These are phyloP conservation scores for Aureobasidium sp. DNA, from an alignment of 2,329 filamentous ascomycete species.

Conservation along the genomic window DNA sequence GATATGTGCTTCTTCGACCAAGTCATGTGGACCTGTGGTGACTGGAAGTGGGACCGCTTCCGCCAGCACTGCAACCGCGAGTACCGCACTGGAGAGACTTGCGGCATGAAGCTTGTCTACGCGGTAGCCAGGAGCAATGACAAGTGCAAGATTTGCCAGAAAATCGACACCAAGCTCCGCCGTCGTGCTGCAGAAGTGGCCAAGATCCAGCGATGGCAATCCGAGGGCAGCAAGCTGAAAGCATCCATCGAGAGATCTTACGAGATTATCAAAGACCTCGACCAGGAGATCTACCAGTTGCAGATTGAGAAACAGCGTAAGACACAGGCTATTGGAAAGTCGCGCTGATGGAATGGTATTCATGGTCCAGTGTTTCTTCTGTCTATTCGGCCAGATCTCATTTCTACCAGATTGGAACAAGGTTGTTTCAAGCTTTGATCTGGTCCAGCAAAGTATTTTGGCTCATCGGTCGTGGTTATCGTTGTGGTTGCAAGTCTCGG, in stretches of 20 bases:
- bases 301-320: constrained; percentile 20
- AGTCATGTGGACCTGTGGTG: constrained; percentile 74
- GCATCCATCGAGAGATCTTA: constrained; percentile 58
- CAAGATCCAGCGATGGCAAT: constrained; percentile 68
- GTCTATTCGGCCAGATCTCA: not conserved
- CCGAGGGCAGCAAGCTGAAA: constrained; percentile 53
- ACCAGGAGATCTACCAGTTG: constrained; percentile 60
- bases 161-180: constrained; percentile 76
- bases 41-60: constrained; percentile 94
- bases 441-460: not conserved
- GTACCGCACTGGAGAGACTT: constrained; percentile 92
- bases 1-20: constrained; percentile 94
- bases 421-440: not conserved
- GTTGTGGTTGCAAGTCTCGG: not conserved
- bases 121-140: constrained; percentile 54
- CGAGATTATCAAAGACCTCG: constrained; percentile 64
- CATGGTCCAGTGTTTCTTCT: not conserved
- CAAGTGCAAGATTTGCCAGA: constrained; percentile 78
- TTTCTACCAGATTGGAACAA: not conserved
- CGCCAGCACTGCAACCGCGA: constrained; percentile 88
- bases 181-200: constrained; percentile 64
- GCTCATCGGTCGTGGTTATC: not conserved
- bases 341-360: constrained; percentile 4
- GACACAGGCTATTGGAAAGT: constrained; percentile 18
- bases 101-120: constrained; percentile 84